Conservation (phyloP, 306 rosid species). For the Comarum palustre region DNA sequence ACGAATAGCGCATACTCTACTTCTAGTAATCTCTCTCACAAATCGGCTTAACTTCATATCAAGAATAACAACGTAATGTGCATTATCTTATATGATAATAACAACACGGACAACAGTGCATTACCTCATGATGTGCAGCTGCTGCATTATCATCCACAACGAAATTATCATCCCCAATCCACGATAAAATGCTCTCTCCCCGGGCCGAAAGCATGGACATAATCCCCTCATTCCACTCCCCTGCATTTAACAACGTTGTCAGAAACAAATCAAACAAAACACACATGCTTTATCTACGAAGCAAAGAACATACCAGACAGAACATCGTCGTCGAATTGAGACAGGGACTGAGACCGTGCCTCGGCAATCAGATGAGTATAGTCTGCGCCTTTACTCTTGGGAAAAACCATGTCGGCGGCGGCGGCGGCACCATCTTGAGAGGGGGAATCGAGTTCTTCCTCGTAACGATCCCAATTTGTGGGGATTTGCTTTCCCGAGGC, state of each 20-base stretch:
- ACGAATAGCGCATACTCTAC: too few relatives aligned
- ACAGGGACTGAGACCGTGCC: constrained; percentile 44
- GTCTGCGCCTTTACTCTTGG: constrained; percentile 81
- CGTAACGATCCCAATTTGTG: constrained; percentile 77
- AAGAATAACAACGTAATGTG: background rate
- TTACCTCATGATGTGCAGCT: constrained; percentile 57
- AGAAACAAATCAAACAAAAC: background rate
- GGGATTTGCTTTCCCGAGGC: constrained; percentile 49
- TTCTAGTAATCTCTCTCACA: background rate
- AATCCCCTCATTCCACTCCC: constrained; percentile 57
- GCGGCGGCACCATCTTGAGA: constrained; percentile 29
- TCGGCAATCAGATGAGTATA: constrained; percentile 60
- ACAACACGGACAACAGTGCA: background rate
- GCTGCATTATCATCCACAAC: constrained; percentile 50
- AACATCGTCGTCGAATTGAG: constrained; percentile 38
- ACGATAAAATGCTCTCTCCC: constrained; percentile 59
- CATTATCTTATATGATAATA: too few relatives aligned
- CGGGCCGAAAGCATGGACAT: constrained; percentile 57
- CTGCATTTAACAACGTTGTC: constrained; percentile 24
- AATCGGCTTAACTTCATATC: background rate
- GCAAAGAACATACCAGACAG: constrained; percentile 44
- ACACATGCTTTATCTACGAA: background rate
- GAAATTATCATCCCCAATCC: constrained; percentile 68
- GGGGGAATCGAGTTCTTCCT: constrained; percentile 37
- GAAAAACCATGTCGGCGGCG: constrained; percentile 42